Base-by-base conservation (phyloP, 345 rosid genomes). In the Lumnitzera racemosa region DNA sequence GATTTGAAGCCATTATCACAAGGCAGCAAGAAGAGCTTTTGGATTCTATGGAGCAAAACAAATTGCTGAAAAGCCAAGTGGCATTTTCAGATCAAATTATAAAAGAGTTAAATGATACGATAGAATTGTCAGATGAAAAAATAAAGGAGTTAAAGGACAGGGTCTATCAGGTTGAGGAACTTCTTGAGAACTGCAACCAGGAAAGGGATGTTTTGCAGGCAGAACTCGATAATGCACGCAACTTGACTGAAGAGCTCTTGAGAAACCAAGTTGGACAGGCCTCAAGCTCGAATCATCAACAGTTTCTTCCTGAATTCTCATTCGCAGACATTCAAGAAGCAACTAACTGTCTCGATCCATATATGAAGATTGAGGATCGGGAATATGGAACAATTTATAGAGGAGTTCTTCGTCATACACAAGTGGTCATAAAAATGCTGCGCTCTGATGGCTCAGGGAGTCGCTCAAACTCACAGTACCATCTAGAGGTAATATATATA, bases 11-110 rank as follows among this genome's bases (percentile, higher is more conserved):
- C 36, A 55, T 57, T 25, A 64, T 54, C 65, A 57, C 25, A 55
- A 75, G 76, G 74, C 64, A 73, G 57, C 81, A 84, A 63, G 76
- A 81, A 64, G 84, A 73, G 47, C 78, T 68, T 54, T 51, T 69
- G 51, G 65, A 49, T 61, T 68, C 73, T 20, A 11, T 4, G 53
- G 64, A 50, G 50, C 70, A 68, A 23, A 66, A 46, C 67, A 3
- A 2, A 13, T 49, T 49, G 20, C 36, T 56, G 56, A 20, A 59
- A 31, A 47, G 11, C 14, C 62, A 47, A 24, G 25, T 36, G 63
- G 56, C 59, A 4, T 52, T 20, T 43, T 53, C 55, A 3, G 66
- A 58, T 17, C 0, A 51, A 5, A 48, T 3, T 58, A 24, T 67
- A 36, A 36, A 55, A 55, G 15, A 41, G 9, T 55, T 55, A 15